A percentile compares a stretch with the other conserved stretches of the same genome.
Evolutionary conservation across 2,329 filamentous ascomycete species (phyloP).

Genomic region (Hymenoscyphus occultus): DNA sequence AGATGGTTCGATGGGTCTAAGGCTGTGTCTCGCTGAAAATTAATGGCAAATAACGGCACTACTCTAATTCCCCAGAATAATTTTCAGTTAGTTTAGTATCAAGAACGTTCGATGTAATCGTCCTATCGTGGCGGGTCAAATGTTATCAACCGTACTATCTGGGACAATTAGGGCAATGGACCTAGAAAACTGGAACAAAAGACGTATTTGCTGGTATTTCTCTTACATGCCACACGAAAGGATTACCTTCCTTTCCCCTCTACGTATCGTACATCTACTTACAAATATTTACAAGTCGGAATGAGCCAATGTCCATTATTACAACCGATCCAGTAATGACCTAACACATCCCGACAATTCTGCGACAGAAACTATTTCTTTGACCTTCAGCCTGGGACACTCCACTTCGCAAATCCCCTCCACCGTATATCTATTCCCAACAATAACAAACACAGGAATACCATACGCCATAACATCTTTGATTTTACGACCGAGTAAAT

Average conservation of each 20-base stretch:
- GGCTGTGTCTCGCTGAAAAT: too few species aligned
- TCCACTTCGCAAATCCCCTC: constrained; percentile 34
- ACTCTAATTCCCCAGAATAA: too few species aligned
- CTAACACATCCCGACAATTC: constrained; percentile 21
- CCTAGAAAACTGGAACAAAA: too few species aligned
- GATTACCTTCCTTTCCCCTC: not conserved
- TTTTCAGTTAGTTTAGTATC: too few species aligned
- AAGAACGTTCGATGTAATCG: too few species aligned
- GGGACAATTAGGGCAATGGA: too few species aligned
- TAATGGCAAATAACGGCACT: too few species aligned
- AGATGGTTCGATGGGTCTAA: too few species aligned
- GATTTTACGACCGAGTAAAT: constrained; percentile 75
- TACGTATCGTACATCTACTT: not conserved
- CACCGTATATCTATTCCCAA: constrained; percentile 66
- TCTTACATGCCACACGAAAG: too few species aligned
- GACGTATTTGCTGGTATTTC: too few species aligned
- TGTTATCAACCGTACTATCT: too few species aligned
- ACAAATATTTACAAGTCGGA: not conserved
- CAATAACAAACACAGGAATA: constrained; percentile 77
- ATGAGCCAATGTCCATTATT: not conserved
- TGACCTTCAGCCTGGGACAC: constrained; percentile 31
- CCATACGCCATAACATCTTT: constrained; percentile 86
- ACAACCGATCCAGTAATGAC: constrained; percentile 26
- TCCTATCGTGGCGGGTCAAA: too few species aligned
- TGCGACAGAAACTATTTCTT: constrained; percentile 25